Evolutionary conservation across 352 stramenopile genomes (phyloP).

Genomic region (Globisporangium viniferum): DNA sequence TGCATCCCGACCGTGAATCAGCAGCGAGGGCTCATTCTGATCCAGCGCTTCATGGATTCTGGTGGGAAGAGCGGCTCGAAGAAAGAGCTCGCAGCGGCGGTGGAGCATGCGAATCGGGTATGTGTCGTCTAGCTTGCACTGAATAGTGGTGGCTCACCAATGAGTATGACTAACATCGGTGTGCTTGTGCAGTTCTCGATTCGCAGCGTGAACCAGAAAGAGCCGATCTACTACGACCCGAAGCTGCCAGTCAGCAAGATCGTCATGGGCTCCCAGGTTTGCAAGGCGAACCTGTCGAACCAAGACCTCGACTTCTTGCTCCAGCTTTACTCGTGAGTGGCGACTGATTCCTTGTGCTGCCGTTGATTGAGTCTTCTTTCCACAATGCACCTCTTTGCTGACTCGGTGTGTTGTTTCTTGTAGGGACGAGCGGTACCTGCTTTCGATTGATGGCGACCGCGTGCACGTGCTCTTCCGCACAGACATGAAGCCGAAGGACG

Average conservation of each 20-base stretch:
- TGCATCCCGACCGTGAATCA: conserved; percentile 89
- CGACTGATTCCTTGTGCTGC: not conserved
- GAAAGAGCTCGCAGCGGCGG: conserved; percentile 20
- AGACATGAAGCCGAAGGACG: conserved; percentile 47
- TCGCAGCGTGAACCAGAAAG: conserved; percentile 56
- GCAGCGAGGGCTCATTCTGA: conserved; percentile 48
- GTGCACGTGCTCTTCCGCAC: conserved; percentile 58
- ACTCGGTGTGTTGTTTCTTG: not conserved
- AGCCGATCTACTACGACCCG: conserved; percentile 54
- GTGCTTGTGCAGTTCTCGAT: conserved; percentile 38
- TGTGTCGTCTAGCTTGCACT: not conserved
- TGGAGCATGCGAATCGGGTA: conserved; percentile 27
- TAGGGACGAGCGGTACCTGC: conserved; percentile 61
- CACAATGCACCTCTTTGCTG: too few relatives aligned
- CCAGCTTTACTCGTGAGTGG: conserved; percentile 45
- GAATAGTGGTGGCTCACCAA: too few relatives aligned
- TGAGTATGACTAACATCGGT: not conserved
- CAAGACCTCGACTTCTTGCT: conserved; percentile 45
- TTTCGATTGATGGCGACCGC: conserved; percentile 30
- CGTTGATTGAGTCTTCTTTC: not conserved
- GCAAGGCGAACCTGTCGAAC: conserved; percentile 29
- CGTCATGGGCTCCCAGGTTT: conserved; percentile 61
- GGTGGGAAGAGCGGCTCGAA: conserved; percentile 17
- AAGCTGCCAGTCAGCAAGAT: conserved; percentile 42
- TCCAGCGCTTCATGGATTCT: conserved; percentile 44